Evolutionary conservation across 2,329 filamentous ascomycete species (phyloP), one percentile per base, ranked within the genome.

Genomic region (Ophiocordyceps unilateralis): DNA sequence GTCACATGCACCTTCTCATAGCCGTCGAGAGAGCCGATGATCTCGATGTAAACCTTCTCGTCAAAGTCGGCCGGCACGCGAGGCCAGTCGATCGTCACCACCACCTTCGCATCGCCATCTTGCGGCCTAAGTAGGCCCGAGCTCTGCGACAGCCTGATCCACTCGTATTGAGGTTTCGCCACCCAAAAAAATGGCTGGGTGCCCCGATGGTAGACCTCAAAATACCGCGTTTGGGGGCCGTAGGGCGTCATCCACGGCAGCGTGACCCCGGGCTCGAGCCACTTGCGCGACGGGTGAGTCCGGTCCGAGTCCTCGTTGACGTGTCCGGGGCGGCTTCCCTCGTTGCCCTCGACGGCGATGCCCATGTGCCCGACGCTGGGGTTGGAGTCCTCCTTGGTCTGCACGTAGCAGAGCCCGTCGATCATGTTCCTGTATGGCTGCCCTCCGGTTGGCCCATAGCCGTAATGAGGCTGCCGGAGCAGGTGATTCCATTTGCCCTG

Each of bases 401-500:
- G 67, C 1, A 74, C 66, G 48, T 71, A 76, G 39, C 66, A 69
- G 10, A 71, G 60, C 8, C 77, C 74, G 3, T 64, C 57, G 21
- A 67, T 63, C 54, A 76, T 69, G 50, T 73, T 77, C 5, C 69
- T 62, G 2, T 76, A 64, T 2, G 71, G 68, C 17, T 48, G 46
- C 2, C 45, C 47, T 2, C 50, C 48, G 7, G 42, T 47, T 19
- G 46, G 45, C 5, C 46, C 47, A 8, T 70, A 71, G 48, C 78
- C 57, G 39, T 64, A 66, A 48, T 67, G 65, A 2, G 61, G 57
- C 49, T 67, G 72, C 20, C 68, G 61, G 52, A 76, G 60, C 46
- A 76, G 71, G 51, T 73, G 61, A 47, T 67, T 66, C 72, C 72
- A 75, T 52, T 76, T 76, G 0, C 72, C 69, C 46, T 58, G 55